A percentile compares a stretch with the other conserved stretches of the same genome.
Conservation (phyloP, 345 rosid species). For the Brassica juncea region DNA sequence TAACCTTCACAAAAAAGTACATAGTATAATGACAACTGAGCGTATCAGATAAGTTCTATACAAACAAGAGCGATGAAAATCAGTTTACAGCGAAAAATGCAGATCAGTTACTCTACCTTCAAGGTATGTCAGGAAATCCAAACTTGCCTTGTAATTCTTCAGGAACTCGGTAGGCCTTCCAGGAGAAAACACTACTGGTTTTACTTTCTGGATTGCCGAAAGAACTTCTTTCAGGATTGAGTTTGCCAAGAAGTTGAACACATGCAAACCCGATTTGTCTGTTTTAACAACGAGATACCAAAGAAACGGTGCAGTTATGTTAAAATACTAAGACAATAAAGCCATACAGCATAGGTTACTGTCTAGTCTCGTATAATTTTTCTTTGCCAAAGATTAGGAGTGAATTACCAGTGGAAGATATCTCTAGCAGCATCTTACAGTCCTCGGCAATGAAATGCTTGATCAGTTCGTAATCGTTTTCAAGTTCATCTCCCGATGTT, state of each 20-base stretch:
- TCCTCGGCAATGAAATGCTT: conserved; percentile 61
- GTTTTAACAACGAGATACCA: conserved; percentile 28
- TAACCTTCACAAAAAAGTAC: conserved; percentile 72
- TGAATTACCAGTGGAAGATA: conserved; percentile 72
- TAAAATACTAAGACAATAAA: not conserved
- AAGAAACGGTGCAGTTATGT: not conserved
- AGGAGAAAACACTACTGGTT: conserved; percentile 94
- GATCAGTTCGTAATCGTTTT: conserved; percentile 71
- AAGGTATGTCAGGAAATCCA: conserved; percentile 76
- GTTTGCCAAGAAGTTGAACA: conserved; percentile 91
- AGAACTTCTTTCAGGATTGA: conserved; percentile 93
- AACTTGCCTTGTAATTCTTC: conserved; percentile 86
- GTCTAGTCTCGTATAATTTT: not conserved
- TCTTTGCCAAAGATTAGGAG: not conserved
- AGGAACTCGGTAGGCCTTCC: conserved; percentile 95
- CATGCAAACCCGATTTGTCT: conserved; percentile 95
- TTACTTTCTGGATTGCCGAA: conserved; percentile 79
- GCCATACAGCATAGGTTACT: not conserved
- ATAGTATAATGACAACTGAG: conserved; percentile 20
- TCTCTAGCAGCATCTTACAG: conserved; percentile 80
- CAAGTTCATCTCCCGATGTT: conserved; percentile 64
- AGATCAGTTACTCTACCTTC: conserved; percentile 67
- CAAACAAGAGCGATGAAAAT: not conserved
- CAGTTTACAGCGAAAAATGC: conserved; percentile 23
- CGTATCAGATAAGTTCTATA: no score